phyloP scores from a whole-genome alignment of 495 filamentous ascomycete species.

The Tuber calosporum region DNA sequence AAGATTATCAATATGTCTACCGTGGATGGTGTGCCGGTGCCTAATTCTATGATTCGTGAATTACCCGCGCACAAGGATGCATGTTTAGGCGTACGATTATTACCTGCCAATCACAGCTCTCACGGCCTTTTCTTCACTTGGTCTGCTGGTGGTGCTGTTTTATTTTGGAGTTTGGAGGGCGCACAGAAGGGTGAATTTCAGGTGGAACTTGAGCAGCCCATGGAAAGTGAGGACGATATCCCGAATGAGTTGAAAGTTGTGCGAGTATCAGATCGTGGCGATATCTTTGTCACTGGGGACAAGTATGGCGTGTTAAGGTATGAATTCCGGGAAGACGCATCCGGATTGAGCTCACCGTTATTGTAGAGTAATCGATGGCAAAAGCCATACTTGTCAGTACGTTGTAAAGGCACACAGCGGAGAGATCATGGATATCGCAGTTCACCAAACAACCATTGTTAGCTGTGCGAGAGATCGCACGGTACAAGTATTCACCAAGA shows the following conservation, averaged over 20 bases:
- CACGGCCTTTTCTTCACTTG: conserved; percentile 77
- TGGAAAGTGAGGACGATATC: conserved; percentile 50
- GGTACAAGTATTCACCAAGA: conserved; percentile 71
- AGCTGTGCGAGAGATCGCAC: conserved; percentile 82
- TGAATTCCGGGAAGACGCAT: conserved; percentile 12
- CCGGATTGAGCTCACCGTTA: conserved; percentile 14
- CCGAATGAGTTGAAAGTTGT: conserved; percentile 72
- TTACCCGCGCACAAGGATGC: conserved; percentile 70
- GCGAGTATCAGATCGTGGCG: conserved; percentile 53
- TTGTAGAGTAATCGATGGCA: conserved; percentile 47
- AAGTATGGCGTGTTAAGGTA: conserved; percentile 73
- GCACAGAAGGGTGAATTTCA: conserved; percentile 55
- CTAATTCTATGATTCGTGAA: conserved; percentile 42
- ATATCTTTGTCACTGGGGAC: conserved; percentile 72
- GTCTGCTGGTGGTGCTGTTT: conserved; percentile 67
- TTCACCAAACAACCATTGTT: conserved; percentile 62
- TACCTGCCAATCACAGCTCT: conserved; percentile 51
- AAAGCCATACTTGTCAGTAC: conserved; percentile 35
- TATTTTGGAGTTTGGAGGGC: conserved; percentile 74
- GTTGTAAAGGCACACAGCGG: conserved; percentile 67
- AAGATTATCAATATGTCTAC: conserved; percentile 51
- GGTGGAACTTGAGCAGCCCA: conserved; percentile 61
- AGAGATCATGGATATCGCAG: conserved; percentile 75
- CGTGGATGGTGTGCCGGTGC: conserved; percentile 40
- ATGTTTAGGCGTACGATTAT: conserved; percentile 63